These are phyloP conservation scores for Leptographium radiaticola DNA, from an alignment of 2,329 filamentous ascomycete species.

Conservation along the genomic window DNA sequence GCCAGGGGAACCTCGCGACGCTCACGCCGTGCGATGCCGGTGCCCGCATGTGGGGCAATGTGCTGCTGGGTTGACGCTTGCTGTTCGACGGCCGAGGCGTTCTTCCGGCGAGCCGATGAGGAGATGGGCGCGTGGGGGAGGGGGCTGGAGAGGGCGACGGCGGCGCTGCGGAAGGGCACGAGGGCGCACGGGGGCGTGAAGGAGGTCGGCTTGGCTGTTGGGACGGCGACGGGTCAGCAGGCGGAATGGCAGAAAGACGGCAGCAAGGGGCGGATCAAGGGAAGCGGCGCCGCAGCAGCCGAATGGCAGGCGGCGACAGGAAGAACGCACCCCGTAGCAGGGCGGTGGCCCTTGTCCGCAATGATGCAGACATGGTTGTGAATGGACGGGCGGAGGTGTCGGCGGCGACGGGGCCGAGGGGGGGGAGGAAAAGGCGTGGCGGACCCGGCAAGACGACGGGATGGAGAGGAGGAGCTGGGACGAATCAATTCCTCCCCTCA, in stretches of 20 bases:
- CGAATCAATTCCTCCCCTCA: background rate
- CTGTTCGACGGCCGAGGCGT: conserved; percentile 34
- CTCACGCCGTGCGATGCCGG: conserved; percentile 37
- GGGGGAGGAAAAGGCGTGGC: background rate
- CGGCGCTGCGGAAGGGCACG: conserved; percentile 45
- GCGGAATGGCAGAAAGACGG: background rate
- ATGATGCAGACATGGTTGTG: conserved; percentile 31
- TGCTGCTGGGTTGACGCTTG: conserved; percentile 26
- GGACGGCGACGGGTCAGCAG: background rate
- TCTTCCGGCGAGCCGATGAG: conserved; percentile 50
- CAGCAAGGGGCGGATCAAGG: background rate
- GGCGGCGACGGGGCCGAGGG: background rate
- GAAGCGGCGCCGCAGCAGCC: background rate
- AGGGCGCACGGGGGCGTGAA: conserved; percentile 29
- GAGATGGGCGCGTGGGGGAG: conserved; percentile 53
- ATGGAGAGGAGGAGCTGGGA: background rate
- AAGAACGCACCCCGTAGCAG: conserved; percentile 34
- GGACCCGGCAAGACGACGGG: background rate
- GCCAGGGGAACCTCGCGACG: conserved; percentile 63
- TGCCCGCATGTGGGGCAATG: conserved; percentile 23
- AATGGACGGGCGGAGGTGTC: background rate
- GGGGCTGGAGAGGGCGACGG: conserved; percentile 32
- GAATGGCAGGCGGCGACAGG: background rate
- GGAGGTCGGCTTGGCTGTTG: conserved; percentile 48
- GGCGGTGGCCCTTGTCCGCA: conserved; percentile 38